Base-by-base conservation (phyloP, 805 yeast species). In the Candida rishiriensis region DNA sequence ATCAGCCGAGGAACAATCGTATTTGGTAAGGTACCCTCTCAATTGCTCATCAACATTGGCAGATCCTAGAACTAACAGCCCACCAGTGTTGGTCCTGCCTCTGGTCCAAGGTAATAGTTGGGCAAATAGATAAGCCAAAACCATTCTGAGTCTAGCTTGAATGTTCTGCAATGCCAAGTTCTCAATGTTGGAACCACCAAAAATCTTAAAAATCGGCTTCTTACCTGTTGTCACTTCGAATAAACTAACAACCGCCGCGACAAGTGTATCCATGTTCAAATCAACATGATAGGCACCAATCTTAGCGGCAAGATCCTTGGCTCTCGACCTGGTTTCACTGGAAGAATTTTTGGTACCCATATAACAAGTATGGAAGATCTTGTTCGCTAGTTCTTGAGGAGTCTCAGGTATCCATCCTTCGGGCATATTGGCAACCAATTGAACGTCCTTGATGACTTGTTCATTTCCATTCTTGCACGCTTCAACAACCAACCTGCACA, bases 321-420 rank as follows among this genome's bases (percentile, higher is more conserved):
- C 93, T 54, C 99, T 79, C 9, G 69, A 42, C 55, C 97, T 77
- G 0, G 99, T 93, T 49, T 91, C 99, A 9, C 50, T 61, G 0
- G 97, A 89, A 0, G 98, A 91, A 66, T 95, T 93, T 52, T 78
- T 79, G 0, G 99, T 91, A 8, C 99, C 99, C 98, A 93, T 91
- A 63, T 83, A 93, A 55, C 90, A 79, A 0, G 97, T 85, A 63
- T 88, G 93, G 69, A 93, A 91, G 8, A 95, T 73, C 49, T 75
- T 73, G 41, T 69, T 68, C 2, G 96, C 86, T 36, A 93, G 69
- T 43, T 89, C 96, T 48, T 76, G 80, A 3, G 97, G 87, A 37
- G 77, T 76, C 0, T 63, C 55, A 1, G 99, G 99, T 3, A 72
- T 53, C 79, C 91, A 90, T 17, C 68, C 72, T 0, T 64, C 58